phyloP scores from a whole-genome alignment of 305 asterid genomes.

The Rubia peregrina region DNA sequence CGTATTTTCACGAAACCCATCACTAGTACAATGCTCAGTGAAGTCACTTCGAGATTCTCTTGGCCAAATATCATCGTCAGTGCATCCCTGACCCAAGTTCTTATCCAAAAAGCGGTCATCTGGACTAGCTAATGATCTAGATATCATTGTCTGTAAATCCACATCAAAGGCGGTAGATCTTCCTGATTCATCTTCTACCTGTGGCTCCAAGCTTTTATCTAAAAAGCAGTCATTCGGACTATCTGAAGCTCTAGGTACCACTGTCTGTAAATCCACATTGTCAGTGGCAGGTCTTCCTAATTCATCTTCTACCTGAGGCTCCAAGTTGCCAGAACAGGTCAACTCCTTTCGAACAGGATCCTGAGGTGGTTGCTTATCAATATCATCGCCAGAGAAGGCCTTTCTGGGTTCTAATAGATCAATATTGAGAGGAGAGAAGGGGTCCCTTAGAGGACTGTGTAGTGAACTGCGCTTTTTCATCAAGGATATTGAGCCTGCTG shows the following conservation, averaged over 20 bases:
- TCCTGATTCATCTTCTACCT: constrained; percentile 24
- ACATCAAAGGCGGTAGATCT: constrained; percentile 24
- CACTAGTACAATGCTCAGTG: constrained; percentile 5
- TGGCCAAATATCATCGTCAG: constrained; percentile 23
- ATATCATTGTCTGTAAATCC: constrained; percentile 26
- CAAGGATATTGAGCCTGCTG: constrained; percentile 49
- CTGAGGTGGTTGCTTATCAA: constrained; percentile 29
- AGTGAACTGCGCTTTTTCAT: constrained; percentile 40
- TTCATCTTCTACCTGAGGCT: constrained; percentile 29
- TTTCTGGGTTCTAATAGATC: constrained; percentile 29
- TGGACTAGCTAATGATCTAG: constrained; percentile 19
- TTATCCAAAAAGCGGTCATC: constrained; percentile 28
- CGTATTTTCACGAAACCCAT: constrained; percentile 8
- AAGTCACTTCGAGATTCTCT: constrained; percentile 23
- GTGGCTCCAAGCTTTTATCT: constrained; percentile 16
- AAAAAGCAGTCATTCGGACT: constrained; percentile 23
- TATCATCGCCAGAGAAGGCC: constrained; percentile 23
- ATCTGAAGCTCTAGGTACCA: constrained; percentile 19
- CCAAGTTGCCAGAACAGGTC: constrained; percentile 29
- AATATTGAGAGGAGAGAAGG: constrained; percentile 47
- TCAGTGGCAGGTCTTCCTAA: constrained; percentile 23
- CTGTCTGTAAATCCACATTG: constrained; percentile 29
- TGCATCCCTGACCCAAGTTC: constrained; percentile 27
- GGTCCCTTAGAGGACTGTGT: constrained; percentile 47
- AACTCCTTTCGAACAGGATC: constrained; percentile 25